These are phyloP conservation scores for Phytophthora kernoviae DNA, from an alignment of 352 stramenopile genomes.

Conservation along the genomic window DNA sequence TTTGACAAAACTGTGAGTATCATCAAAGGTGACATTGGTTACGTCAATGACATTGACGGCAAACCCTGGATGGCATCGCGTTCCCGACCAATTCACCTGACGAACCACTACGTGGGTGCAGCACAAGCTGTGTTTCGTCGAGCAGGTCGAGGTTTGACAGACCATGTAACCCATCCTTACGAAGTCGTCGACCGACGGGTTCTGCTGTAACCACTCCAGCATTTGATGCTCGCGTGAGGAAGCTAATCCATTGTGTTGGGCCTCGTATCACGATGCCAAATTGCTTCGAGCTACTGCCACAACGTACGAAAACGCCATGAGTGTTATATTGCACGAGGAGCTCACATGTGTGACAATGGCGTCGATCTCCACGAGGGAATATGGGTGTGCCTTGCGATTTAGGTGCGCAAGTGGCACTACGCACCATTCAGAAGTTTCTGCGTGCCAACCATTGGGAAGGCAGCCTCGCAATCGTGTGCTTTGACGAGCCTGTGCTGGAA, in stretches of 20 bases:
- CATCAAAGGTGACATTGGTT: constrained; percentile 42
- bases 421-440: constrained; percentile 52
- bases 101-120: constrained; percentile 47
- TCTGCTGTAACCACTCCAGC: constrained; percentile 51
- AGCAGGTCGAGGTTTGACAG: constrained; percentile 35
- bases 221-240: constrained; percentile 48
- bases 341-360: constrained; percentile 52
- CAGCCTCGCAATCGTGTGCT: constrained; percentile 46
- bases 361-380: constrained; percentile 53
- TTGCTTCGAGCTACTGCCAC: constrained; percentile 43
- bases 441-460: constrained; percentile 52
- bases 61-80: constrained; percentile 45
- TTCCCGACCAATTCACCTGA: constrained; percentile 55
- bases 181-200: constrained; percentile 29
- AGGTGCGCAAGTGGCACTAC: constrained; percentile 38
- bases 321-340: constrained; percentile 40
- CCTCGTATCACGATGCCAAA: constrained; percentile 39
- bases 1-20: constrained; percentile 35
- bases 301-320: constrained; percentile 53
- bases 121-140: constrained; percentile 49
- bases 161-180: constrained; percentile 38
- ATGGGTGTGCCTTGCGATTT: constrained; percentile 30
- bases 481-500: constrained; percentile 41
- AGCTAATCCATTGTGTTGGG: constrained; percentile 64
- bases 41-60: constrained; percentile 35